Conservation (phyloP, 1,284 basidiomycete genomes). For the Athelia sp. region DNA sequence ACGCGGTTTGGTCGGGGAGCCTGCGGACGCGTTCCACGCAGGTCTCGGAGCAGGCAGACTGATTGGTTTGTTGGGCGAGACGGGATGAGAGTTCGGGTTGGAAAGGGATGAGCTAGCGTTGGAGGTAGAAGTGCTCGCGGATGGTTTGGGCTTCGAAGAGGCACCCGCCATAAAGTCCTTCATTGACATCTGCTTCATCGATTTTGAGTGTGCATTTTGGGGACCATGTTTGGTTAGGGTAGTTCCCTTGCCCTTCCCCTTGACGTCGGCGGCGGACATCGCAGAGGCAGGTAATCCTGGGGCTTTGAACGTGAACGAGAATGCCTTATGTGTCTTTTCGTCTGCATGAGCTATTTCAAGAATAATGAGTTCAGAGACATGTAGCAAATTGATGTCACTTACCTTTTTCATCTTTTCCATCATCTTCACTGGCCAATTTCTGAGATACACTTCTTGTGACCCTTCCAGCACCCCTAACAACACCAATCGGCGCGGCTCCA, state of each 20-base stretch:
- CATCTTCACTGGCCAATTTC: neutral
- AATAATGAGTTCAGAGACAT: too few relatives aligned
- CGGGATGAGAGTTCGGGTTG: neutral
- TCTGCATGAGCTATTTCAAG: neutral
- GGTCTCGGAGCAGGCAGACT: neutral
- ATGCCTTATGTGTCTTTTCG: neutral
- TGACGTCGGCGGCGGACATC: neutral
- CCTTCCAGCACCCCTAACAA: neutral
- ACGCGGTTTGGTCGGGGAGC: neutral
- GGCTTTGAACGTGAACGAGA: neutral
- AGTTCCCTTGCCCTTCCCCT: neutral
- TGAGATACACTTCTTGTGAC: neutral
- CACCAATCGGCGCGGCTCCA: neutral
- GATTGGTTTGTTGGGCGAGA: constrained; percentile 1
- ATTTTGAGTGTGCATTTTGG: neutral
- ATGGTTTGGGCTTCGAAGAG: neutral
- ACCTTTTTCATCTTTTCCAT: neutral
- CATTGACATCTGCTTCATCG: neutral
- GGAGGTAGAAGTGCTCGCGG: neutral
- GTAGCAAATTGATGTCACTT: too few relatives aligned
- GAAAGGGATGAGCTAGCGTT: neutral
- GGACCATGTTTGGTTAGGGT: neutral
- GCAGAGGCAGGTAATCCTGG: neutral
- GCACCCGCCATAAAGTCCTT: neutral
- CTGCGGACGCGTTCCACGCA: neutral